A percentile compares a stretch with the other conserved stretches of the same genome.
phyloP scores from a whole-genome alignment of 345 rosid genomes.

The Corchorus capsularis region DNA sequence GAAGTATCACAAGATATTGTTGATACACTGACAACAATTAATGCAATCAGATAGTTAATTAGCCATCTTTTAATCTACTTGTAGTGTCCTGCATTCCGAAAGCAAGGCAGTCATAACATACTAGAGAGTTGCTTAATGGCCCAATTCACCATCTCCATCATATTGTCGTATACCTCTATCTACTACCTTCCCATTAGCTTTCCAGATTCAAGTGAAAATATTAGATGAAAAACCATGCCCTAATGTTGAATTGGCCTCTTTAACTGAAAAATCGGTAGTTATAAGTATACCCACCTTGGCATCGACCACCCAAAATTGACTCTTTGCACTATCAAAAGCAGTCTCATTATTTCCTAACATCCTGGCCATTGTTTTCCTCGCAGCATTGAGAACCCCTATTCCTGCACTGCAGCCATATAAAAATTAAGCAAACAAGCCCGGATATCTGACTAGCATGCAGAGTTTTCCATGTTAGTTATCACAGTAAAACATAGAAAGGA shows the following conservation, averaged over 20 bases:
- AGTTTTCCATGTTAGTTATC: background rate
- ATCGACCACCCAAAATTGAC: constrained; percentile 99
- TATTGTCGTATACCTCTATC: background rate
- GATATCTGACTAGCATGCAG: background rate
- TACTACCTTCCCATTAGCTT: background rate
- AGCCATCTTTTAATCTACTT: constrained; percentile 4
- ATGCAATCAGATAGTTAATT: background rate
- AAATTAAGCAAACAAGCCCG: constrained; percentile 25
- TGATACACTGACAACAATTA: background rate
- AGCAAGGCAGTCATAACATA: background rate
- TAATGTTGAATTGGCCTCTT: background rate
- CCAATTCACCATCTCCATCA: background rate
- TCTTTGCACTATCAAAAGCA: constrained; percentile 88
- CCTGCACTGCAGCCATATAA: constrained; percentile 73
- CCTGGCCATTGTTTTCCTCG: constrained; percentile 97
- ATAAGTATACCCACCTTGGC: constrained; percentile 59
- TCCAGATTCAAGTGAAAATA: background rate
- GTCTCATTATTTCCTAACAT: constrained; percentile 85
- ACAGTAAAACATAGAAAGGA: background rate
- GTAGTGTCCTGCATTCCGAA: background rate
- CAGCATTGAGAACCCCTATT: constrained; percentile 95
- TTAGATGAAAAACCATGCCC: background rate
- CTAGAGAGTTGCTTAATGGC: background rate
- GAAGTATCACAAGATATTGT: background rate
- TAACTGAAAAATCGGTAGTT: constrained; percentile 8